Evolutionary conservation across 768 basidiomycete genomes (phyloP).

Genomic region (Mycena belliarum): DNA sequence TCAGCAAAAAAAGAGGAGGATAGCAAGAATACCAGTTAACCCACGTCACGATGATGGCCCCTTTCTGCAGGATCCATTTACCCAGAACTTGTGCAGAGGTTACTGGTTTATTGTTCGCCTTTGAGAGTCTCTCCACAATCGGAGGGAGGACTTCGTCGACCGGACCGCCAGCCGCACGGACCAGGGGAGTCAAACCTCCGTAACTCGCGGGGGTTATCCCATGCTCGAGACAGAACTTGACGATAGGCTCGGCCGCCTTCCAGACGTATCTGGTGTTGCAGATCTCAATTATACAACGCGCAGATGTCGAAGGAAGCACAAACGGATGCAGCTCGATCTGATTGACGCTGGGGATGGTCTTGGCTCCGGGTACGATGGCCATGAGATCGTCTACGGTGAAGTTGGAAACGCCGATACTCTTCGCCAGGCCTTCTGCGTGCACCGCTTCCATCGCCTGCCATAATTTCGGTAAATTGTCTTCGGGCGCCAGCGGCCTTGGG

Average conservation of each 20-base stretch:
- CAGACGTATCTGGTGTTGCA: conserved; percentile 47
- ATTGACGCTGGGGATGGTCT: conserved; percentile 65
- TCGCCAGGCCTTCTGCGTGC: conserved; percentile 45
- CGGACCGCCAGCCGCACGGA: conserved; percentile 51
- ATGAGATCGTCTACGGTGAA: conserved; percentile 58
- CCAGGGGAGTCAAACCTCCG: conserved; percentile 53
- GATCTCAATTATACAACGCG: not conserved
- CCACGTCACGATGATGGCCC: conserved; percentile 66
- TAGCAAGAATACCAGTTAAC: conserved; percentile 22
- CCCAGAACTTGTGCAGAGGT: conserved; percentile 65
- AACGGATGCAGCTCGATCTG: conserved; percentile 79
- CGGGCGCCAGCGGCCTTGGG: conserved; percentile 33
- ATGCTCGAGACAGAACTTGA: conserved; percentile 54
- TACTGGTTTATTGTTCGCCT: conserved; percentile 40
- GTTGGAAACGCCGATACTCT: conserved; percentile 72
- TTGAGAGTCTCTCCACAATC: conserved; percentile 53
- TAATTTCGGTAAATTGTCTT: conserved; percentile 44
- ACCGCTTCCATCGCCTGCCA: conserved; percentile 67
- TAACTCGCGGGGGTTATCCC: conserved; percentile 64
- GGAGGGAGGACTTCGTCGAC: conserved; percentile 54
- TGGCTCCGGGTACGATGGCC: conserved; percentile 49
- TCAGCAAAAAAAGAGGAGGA: not conserved
- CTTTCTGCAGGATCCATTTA: conserved; percentile 68
- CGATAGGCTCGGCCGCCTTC: conserved; percentile 54
- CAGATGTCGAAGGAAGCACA: not conserved